Evolutionary conservation across 768 basidiomycete genomes (phyloP), one percentile per base, ranked within the genome.

Genomic region (Saitozyma podzolica): DNA sequence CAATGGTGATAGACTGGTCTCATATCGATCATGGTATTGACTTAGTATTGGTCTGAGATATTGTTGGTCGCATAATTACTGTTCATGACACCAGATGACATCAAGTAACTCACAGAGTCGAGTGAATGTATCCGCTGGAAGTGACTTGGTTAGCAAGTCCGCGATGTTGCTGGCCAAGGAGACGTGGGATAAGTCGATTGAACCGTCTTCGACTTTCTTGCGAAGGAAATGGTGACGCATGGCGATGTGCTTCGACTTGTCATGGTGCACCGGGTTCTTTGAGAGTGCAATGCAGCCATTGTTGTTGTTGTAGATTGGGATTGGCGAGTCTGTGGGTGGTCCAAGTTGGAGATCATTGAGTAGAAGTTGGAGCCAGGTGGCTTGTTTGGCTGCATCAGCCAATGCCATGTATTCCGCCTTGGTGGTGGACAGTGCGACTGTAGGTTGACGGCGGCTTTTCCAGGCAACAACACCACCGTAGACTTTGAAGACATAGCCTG

Each of bases 351-450:
- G 41, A 17, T 62, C 72, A 9, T 64, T 39, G 14, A 76, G 57
- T 9, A 75, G 54, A 2, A 29, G 49, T 0, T 63, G 58, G 17
- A 74, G 20, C 83, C 83, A 84, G 3, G 82, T 13, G 1, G 71
- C 76, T 63, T 84, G 76, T 54, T 80, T 17, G n/a, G 75, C 55
- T 0, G 80, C 79, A 41, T 82, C 74, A 0, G 72, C 57, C 0
- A 71, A 64, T 0, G 82, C 82, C 13, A 83, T 75, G 67, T 83
- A 84, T 73, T 84, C 83, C 0, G 82, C 81, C 63, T 85, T 82
- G 3, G 75, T 77, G 0, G 80, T 82, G 0, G 82, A 61, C 6
- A 61, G 41, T 54, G 59, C 59, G 11, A 55, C 41, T 9, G 43
- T 61, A n/a, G 59, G 51, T 37, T 61, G 52, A n/a, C 51, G 14